These are phyloP conservation scores for Trichoderma oligosporum DNA, from an alignment of 2,329 filamentous ascomycete species.

Conservation along the genomic window DNA sequence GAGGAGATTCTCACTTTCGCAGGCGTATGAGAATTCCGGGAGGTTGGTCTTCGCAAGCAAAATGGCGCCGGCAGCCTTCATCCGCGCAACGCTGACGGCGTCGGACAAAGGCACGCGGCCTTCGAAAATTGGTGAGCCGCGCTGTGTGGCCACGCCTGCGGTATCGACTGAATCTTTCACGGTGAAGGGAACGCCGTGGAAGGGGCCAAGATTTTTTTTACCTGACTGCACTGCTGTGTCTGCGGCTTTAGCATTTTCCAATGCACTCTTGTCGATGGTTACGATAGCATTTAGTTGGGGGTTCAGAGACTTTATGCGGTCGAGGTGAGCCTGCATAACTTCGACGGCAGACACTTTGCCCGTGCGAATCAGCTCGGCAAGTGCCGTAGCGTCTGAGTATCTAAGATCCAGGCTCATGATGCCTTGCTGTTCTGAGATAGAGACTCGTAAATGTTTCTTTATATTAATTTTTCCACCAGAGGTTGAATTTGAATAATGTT, in stretches of 20 bases:
- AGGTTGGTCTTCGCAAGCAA: neutral
- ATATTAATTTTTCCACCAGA: neutral
- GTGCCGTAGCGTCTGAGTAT: neutral
- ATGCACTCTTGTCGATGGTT: neutral
- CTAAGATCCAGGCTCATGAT: slow-evolving; percentile 1
- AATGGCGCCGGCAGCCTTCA: slow-evolving; percentile 1
- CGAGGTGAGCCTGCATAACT: slow-evolving; percentile 3
- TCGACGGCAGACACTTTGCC: neutral
- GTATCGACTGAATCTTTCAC: slow-evolving; percentile 1
- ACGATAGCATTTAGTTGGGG: slow-evolving; percentile 1
- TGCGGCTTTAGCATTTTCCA: neutral
- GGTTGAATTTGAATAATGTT: neutral
- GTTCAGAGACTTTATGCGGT: neutral
- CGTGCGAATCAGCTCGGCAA: slow-evolving; percentile 3
- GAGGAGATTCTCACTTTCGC: neutral
- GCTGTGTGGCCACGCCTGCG: neutral
- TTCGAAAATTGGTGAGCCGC: slow-evolving; percentile 2
- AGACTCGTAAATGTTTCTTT: neutral
- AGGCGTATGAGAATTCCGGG: neutral
- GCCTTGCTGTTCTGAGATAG: neutral
- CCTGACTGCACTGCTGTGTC: neutral
- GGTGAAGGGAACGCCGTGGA: neutral
- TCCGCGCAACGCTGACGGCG: neutral
- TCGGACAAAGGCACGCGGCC: neutral
- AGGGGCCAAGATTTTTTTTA: neutral